Conservation (phyloP, 768 basidiomycete species). For the Leccinum subgranulosum region DNA sequence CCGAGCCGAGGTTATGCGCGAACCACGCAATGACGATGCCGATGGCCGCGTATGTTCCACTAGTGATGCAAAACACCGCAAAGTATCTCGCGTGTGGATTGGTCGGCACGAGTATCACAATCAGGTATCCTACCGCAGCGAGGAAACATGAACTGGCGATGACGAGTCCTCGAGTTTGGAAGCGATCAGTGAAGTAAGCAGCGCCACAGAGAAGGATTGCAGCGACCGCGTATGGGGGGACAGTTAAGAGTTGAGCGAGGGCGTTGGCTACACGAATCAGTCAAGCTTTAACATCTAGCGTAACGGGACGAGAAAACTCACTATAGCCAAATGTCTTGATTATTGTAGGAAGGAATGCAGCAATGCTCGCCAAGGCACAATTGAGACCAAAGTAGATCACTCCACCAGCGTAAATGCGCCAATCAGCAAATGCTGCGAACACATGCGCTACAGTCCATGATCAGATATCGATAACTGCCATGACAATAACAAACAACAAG, state of each 20-base stretch:
- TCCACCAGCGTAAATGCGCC: constrained; percentile 67
- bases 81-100: constrained; percentile 70
- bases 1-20: constrained; percentile 74
- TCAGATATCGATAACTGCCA: background rate
- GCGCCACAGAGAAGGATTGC: constrained; percentile 56
- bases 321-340: constrained; percentile 70
- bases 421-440: constrained; percentile 60
- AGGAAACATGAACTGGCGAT: constrained; percentile 31
- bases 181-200: constrained; percentile 62
- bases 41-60: constrained; percentile 75
- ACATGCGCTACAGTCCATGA: constrained; percentile 50
- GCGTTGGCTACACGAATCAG: background rate
- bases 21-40: constrained; percentile 78
- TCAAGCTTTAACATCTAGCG: background rate
- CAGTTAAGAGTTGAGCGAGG: constrained; percentile 68
- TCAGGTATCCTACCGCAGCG: constrained; percentile 48
- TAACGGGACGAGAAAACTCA: constrained; percentile 34
- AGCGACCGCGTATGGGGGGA: constrained; percentile 79
- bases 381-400: constrained; percentile 79
- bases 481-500: background rate
- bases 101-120: constrained; percentile 51
- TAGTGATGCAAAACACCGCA: constrained; percentile 72
- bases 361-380: constrained; percentile 72
- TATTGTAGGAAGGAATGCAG: constrained; percentile 82
- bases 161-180: constrained; percentile 55